These are phyloP conservation scores for Debaryomycetaceae sp. DNA, from an alignment of 1,139 yeast genomes.

Conservation along the genomic window DNA sequence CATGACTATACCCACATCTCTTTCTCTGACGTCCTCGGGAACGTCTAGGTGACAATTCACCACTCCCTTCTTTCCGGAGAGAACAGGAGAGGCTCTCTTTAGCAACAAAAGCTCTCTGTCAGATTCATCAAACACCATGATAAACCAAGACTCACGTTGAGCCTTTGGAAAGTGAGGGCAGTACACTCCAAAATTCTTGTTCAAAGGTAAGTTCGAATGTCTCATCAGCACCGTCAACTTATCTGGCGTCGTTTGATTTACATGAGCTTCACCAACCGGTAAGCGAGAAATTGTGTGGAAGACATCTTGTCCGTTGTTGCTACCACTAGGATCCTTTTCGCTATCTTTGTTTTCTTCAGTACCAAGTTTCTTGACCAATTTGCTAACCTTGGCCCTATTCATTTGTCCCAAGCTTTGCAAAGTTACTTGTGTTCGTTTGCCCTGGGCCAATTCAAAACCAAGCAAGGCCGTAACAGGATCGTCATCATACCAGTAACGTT, in stretches of 20 bases:
- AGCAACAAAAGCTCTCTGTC: constrained; percentile 51
- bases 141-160: constrained; percentile 94
- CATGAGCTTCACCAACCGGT: constrained; percentile 42
- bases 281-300: constrained; percentile 41
- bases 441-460: constrained; percentile 46
- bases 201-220: constrained; percentile 55
- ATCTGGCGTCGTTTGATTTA: constrained; percentile 30
- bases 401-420: constrained; percentile 16
- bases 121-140: constrained; percentile 51
- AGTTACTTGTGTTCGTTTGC: constrained; percentile 16
- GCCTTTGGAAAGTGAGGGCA: constrained; percentile 84
- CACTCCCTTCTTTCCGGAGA: constrained; percentile 41
- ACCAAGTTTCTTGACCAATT: constrained; percentile 32
- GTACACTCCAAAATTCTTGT: constrained; percentile 60
- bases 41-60: constrained; percentile 45
- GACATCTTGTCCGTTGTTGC: constrained; percentile 9
- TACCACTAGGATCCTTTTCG: constrained; percentile 22
- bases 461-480: constrained; percentile 70
- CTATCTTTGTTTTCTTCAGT: constrained; percentile 24
- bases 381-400: constrained; percentile 22
- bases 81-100: constrained; percentile 65
- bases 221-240: constrained; percentile 42
- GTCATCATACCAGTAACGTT: constrained; percentile 82
- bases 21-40: constrained; percentile 47
- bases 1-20: constrained; percentile 40